phyloP scores from a whole-genome alignment of 257 asterid genomes.

The Salvia hispanica region DNA sequence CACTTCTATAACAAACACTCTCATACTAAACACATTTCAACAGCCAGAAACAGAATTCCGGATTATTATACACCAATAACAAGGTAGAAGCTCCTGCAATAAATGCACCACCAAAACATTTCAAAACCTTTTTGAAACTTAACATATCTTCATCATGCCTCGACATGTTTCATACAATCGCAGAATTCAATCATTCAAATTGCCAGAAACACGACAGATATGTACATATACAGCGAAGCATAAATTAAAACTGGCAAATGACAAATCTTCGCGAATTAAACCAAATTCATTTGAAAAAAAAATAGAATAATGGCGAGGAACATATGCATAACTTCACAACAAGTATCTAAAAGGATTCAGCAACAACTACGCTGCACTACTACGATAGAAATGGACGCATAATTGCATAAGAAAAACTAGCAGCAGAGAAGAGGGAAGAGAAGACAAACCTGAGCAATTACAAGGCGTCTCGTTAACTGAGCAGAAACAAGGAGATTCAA shows the following conservation, averaged over 20 bases:
- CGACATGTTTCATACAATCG: background rate
- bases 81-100: slow-evolving; percentile 26
- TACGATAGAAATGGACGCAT: background rate
- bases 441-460: slow-evolving; percentile 19
- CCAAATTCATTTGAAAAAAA: slow-evolving; percentile 9
- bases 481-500: slow-evolving; percentile 18
- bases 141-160: background rate
- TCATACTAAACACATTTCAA: slow-evolving; percentile 16
- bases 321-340: slow-evolving; percentile 22
- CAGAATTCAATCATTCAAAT: slow-evolving; percentile 9
- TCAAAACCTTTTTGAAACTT: background rate
- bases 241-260: slow-evolving; percentile 13
- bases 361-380: slow-evolving; percentile 29
- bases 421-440: background rate
- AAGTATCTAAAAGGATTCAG: background rate
- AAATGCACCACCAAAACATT: background rate
- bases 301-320: background rate
- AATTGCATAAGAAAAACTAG: background rate
- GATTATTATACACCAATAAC: slow-evolving; percentile 12
- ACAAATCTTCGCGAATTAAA: slow-evolving; percentile 11
- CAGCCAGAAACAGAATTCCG: slow-evolving; percentile 15
- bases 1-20: slow-evolving; percentile 9
- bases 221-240: background rate
- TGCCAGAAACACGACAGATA: slow-evolving; percentile 21
- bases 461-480: slow-evolving; percentile 24